Evolutionary conservation across 805 yeast species (phyloP), one percentile per base, ranked within the genome.

Genomic region (Suhomyces tanzawaensis): DNA sequence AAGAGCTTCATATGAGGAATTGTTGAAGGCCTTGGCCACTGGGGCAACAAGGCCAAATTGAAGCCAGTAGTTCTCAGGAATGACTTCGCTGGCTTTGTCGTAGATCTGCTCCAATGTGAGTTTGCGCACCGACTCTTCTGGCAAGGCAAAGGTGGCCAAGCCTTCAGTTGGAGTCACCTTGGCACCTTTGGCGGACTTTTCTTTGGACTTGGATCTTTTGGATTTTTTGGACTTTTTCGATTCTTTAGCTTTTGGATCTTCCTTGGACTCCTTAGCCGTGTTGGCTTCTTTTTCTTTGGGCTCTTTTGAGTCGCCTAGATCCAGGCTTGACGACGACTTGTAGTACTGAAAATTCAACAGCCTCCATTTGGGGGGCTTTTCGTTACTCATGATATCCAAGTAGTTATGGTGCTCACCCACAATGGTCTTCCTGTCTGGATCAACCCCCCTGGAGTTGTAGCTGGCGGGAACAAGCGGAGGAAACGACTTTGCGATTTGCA

Each of bases 11-110:
- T 62, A 64, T 2, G 82, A 64, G 30, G 69, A 72, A 13, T 72
- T 66, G 51, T 76, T 76, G 65, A 85, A 88, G 0, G 95, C 79
- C 58, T 87, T 88, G 1, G 89, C 86, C 21, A 76, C 67, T 4
- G 80, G 63, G 1, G 83, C 82, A 30, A 72, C 74, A 26, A 82
- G 58, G 1, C 81, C 74, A 49, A 82, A 86, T 24, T 77, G 80
- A 41, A 72, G 71, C 79, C 85, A 79, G 25, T 62, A 68, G n/a
- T 79, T 79, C 23, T 71, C 54, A 3, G 96, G 95, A 14, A 84
- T 57, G 8, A 59, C 60, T 25, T 67, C 74, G 44, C 66, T 53
- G 3, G 85, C 89, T 41, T 69, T 76, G 37, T 82, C 85, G 50
- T 69, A 80, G 14, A 85, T 71, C 51, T 84, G 85, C 45, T 80